A percentile compares a stretch with the other conserved stretches of the same genome.
Evolutionary conservation across 2,329 filamentous ascomycete species (phyloP).

Genomic region (Cladosporium cucumerinum): DNA sequence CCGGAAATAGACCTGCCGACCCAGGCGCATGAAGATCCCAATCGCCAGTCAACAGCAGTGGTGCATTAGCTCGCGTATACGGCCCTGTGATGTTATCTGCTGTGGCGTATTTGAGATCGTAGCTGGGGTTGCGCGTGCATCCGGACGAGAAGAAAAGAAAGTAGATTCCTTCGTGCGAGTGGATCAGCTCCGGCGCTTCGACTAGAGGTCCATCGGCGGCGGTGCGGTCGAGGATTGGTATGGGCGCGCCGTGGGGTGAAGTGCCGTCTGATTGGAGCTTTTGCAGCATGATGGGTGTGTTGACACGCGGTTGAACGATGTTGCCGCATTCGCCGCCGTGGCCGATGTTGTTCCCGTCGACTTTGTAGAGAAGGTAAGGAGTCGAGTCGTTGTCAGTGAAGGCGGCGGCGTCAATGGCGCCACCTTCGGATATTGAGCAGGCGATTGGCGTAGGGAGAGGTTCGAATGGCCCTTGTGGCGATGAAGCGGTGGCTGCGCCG

Average conservation of each 20-base stretch:
- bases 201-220: constrained; percentile 34
- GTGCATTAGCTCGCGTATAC: constrained; percentile 26
- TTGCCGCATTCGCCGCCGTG: constrained; percentile 35
- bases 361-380: constrained; percentile 34
- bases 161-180: constrained; percentile 30
- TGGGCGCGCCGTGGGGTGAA: constrained; percentile 24
- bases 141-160: constrained; percentile 38
- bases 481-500: constrained; percentile 32
- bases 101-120: constrained; percentile 36
- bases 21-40: constrained; percentile 34
- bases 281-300: constrained; percentile 36
- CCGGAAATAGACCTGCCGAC: constrained; percentile 27
- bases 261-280: constrained; percentile 30
- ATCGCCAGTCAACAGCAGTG: constrained; percentile 30
- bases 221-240: constrained; percentile 31
- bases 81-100: constrained; percentile 30
- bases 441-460: constrained; percentile 26
- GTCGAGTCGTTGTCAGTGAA: constrained; percentile 28
- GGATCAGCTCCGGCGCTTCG: constrained; percentile 34
- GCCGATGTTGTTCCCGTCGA: constrained; percentile 37
- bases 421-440: constrained; percentile 31
- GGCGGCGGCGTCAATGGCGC: constrained; percentile 35
- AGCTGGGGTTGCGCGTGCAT: constrained; percentile 31
- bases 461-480: constrained; percentile 31
- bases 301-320: constrained; percentile 23